Conservation (phyloP, 805 yeast species). For the Blastobotrys parvus region DNA sequence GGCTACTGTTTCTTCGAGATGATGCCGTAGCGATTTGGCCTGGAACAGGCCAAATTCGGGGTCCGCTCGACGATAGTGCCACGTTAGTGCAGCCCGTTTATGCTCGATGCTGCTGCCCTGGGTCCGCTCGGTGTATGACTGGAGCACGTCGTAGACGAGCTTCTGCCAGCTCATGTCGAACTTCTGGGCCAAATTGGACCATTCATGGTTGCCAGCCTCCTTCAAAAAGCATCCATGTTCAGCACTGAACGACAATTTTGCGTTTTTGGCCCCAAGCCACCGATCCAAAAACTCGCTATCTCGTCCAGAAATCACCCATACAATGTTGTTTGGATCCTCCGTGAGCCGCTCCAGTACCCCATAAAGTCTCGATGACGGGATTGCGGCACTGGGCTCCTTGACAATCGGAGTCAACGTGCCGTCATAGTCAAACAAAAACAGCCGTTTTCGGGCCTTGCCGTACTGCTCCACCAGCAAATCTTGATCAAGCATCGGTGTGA, state of each 20-base stretch:
- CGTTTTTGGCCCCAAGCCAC: constrained; percentile 68
- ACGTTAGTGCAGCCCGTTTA: constrained; percentile 89
- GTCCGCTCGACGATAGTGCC: constrained; percentile 96
- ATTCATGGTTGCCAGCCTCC: constrained; percentile 50
- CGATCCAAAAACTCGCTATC: constrained; percentile 83
- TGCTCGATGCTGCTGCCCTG: constrained; percentile 84
- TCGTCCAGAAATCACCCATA: constrained; percentile 95
- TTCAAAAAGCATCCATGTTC: constrained; percentile 97
- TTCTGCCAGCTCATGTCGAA: constrained; percentile 92
- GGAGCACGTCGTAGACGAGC: constrained; percentile 68
- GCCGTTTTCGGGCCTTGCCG: constrained; percentile 51
- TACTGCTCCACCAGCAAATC: constrained; percentile 56
- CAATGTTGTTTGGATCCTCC: constrained; percentile 70
- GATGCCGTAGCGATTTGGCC: constrained; percentile 63
- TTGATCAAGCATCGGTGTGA: constrained; percentile 76
- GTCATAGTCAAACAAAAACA: constrained; percentile 91
- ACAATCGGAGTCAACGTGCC: constrained; percentile 97
- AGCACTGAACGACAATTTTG: constrained; percentile 74
- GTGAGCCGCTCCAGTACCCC: constrained; percentile 51
- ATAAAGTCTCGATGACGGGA: constrained; percentile 71
- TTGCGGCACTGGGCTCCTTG: constrained; percentile 95
- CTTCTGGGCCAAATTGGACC: constrained; percentile 79
- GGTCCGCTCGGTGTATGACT: constrained; percentile 72
- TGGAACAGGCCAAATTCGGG: constrained; percentile 89
- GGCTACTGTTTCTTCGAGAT: constrained; percentile 52